These are phyloP conservation scores for Fraxinus albicans DNA, from an alignment of 305 asterid genomes.

Conservation along the genomic window DNA sequence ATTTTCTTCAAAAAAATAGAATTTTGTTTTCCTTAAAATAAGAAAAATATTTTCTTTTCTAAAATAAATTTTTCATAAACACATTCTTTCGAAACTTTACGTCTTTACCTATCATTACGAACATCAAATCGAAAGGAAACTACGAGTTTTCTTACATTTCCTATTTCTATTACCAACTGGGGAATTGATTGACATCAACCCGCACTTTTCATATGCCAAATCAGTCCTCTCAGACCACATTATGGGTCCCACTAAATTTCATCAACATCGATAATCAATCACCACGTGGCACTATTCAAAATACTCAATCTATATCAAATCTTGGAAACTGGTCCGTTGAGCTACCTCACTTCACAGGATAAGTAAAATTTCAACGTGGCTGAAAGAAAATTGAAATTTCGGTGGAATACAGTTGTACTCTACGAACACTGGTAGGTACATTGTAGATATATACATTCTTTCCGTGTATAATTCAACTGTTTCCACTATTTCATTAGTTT, in stretches of 20 bases:
- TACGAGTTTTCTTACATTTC: not conserved
- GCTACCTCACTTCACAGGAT: not conserved
- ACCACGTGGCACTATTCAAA: slow-evolving; percentile 31
- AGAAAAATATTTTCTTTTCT: too few species aligned
- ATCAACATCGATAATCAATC: slow-evolving; percentile 3
- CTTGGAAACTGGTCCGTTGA: not conserved
- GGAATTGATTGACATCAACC: slow-evolving; percentile 31
- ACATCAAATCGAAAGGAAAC: too few species aligned
- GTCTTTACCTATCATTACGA: too few species aligned
- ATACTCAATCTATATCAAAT: slow-evolving; percentile 3
- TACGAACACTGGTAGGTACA: slow-evolving; percentile 23
- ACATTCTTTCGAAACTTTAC: too few species aligned
- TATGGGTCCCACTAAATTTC: slow-evolving; percentile 21
- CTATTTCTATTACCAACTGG: not conserved
- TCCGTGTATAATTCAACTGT: not conserved
- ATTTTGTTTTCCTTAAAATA: too few species aligned
- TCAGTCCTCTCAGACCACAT: not conserved
- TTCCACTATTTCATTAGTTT: not conserved
- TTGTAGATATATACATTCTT: slow-evolving; percentile 7
- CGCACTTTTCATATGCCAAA: slow-evolving; percentile 16
- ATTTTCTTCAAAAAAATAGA: too few species aligned
- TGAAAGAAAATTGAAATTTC: not conserved
- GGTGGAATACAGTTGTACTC: slow-evolving; percentile 36
- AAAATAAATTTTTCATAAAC: too few species aligned
- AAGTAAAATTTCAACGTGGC: not conserved